Evolutionary conservation across 306 rosid genomes (phyloP).

Genomic region (Benincasa hispida): DNA sequence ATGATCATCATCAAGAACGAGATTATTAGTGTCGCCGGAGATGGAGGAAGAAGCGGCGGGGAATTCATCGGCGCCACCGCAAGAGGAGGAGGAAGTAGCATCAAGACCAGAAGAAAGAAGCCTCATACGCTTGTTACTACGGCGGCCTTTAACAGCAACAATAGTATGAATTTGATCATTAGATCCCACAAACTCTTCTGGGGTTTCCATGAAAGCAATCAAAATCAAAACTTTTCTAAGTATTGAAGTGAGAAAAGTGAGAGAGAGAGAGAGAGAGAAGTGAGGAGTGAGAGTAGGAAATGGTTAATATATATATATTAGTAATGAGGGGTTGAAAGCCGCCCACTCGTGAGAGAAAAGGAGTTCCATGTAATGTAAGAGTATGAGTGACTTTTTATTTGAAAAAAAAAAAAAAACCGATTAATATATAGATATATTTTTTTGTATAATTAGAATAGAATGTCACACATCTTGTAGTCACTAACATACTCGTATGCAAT

Average conservation of each 20-base stretch:
- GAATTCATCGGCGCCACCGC: constrained; percentile 21
- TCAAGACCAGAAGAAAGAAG: background rate
- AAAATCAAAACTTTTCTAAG: background rate
- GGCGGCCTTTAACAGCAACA: constrained; percentile 23
- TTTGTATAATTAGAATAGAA: too few species aligned
- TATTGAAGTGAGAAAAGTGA: background rate
- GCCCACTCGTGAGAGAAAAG: background rate
- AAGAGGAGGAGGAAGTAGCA: constrained; percentile 44
- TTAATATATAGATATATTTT: too few species aligned
- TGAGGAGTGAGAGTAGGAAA: constrained; percentile 11
- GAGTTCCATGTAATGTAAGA: background rate
- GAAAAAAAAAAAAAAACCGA: too few species aligned
- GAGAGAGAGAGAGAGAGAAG: constrained; percentile 6
- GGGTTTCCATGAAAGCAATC: constrained; percentile 26
- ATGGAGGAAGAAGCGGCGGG: constrained; percentile 24
- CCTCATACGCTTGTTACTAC: constrained; percentile 43
- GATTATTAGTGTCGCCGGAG: background rate
- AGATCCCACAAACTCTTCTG: constrained; percentile 20
- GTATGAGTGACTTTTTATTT: constrained; percentile 23
- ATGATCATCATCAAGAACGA: constrained; percentile 9
- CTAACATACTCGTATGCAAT: too few species aligned
- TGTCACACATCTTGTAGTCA: too few species aligned
- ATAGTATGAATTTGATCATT: constrained; percentile 6
- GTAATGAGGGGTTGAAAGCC: constrained; percentile 1
- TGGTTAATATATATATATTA: constrained; percentile 5